phyloP scores from a whole-genome alignment of 1,284 basidiomycete species.

The Puccinia polysora region DNA sequence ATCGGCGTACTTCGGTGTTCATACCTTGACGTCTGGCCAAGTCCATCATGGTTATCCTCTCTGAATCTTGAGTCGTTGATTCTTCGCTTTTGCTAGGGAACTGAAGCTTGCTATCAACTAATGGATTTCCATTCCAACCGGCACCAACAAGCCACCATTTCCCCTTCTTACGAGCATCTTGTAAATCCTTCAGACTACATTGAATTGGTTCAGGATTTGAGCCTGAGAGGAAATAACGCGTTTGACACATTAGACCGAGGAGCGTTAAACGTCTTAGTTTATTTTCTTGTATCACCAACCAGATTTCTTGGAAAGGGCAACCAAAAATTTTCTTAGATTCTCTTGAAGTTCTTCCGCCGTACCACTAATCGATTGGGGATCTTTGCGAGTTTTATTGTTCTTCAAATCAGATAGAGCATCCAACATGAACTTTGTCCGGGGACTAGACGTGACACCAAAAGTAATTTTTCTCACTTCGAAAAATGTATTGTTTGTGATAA shows the following conservation, averaged over 20 bases:
- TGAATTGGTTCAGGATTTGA: slow-evolving; percentile 76
- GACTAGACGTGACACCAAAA: slow-evolving; percentile 57
- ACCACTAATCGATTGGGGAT: slow-evolving; percentile 59
- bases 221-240: slow-evolving; percentile 57
- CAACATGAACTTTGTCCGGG: slow-evolving; percentile 82
- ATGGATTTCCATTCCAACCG: slow-evolving; percentile 87
- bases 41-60: slow-evolving; percentile 63
- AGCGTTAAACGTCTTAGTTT: slow-evolving; percentile 14
- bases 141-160: slow-evolving; percentile 99
- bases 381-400: slow-evolving; percentile 74
- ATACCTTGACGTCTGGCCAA: slow-evolving; percentile 90
- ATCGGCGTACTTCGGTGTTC: slow-evolving; percentile 91
- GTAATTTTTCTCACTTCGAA: background rate
- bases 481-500: slow-evolving; percentile 46
- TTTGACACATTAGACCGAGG: background rate
- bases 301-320: slow-evolving; percentile 68
- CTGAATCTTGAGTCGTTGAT: slow-evolving; percentile 48
- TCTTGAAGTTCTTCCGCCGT: slow-evolving; percentile 66
- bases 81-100: slow-evolving; percentile 57
- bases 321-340: slow-evolving; percentile 75
- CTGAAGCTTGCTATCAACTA: slow-evolving; percentile 52
- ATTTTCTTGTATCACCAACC: slow-evolving; percentile 56
- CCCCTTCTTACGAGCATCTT: slow-evolving; percentile 75
- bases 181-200: slow-evolving; percentile 76
- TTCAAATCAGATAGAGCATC: slow-evolving; percentile 84